Percentiles rank a stretch among this genome's conserved stretches.
Evolutionary conservation across 106 monocot species (phyloP).

Genomic region (Dactylorhiza incarnata): DNA sequence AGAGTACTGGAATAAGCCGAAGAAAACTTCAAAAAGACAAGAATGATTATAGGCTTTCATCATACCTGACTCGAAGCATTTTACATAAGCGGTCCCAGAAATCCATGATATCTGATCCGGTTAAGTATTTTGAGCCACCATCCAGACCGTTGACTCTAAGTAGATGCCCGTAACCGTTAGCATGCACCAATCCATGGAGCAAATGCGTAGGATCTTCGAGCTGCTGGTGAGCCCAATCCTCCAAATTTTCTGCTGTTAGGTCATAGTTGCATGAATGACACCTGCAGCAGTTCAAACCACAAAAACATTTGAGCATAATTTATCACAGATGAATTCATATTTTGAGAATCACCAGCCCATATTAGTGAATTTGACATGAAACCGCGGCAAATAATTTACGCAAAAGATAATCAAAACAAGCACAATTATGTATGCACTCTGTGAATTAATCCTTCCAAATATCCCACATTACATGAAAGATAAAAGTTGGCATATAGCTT

Average conservation of each 20-base stretch:
- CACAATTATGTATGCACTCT: background rate
- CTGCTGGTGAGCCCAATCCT: slow-evolving; percentile 42
- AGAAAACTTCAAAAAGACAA: background rate
- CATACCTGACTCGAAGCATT: slow-evolving; percentile 72
- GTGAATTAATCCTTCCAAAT: no score
- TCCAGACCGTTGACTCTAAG: slow-evolving; percentile 78
- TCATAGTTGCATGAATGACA: slow-evolving; percentile 56
- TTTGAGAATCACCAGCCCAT: no score
- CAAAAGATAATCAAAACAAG: background rate
- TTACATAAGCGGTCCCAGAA: slow-evolving; percentile 93
- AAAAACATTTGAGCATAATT: background rate
- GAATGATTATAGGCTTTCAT: background rate
- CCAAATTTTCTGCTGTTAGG: slow-evolving; percentile 31
- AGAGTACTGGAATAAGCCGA: background rate
- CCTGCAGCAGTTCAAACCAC: slow-evolving; percentile 20
- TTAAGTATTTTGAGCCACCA: slow-evolving; percentile 66
- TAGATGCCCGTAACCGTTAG: slow-evolving; percentile 89
- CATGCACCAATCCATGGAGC: slow-evolving; percentile 83
- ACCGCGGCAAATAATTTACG: no score
- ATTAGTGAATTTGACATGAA: no score
- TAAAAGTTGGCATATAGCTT: background rate
- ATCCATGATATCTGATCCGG: slow-evolving; percentile 65
- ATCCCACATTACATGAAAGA: no score
- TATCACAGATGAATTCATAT: no score
- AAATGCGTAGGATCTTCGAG: slow-evolving; percentile 69